Conservation (phyloP, 257 asterid genomes). For the Solanum pennellii region DNA sequence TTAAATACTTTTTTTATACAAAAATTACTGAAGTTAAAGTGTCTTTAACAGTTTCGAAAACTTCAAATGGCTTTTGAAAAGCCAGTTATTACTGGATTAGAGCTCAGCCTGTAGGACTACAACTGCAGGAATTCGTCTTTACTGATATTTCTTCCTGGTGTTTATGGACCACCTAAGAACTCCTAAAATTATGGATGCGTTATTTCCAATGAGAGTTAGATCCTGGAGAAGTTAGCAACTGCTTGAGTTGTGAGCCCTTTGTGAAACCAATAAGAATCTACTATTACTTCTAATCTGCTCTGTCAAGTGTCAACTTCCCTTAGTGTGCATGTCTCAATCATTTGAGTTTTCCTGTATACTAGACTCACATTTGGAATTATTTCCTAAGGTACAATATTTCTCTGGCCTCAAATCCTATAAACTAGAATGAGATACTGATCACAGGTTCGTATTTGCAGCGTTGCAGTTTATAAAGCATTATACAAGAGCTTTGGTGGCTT, state of each 20-base stretch:
- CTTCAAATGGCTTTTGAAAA: not conserved
- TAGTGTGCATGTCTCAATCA: not conserved
- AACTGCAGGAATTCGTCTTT: not conserved
- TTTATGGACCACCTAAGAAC: not conserved
- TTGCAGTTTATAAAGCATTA: constrained; percentile 92
- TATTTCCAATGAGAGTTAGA: not conserved
- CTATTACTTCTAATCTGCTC: not conserved
- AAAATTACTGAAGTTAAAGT: not conserved
- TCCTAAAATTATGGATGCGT: not conserved
- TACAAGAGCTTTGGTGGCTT: constrained; percentile 99
- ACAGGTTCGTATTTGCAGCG: constrained; percentile 16
- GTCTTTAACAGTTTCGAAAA: not conserved
- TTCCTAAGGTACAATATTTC: not conserved
- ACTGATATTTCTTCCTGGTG: not conserved
- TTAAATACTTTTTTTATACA: not conserved
- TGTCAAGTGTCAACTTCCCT: not conserved
- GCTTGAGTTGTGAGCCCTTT: not conserved
- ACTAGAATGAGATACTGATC: not conserved
- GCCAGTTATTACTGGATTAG: not conserved
- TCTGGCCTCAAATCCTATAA: not conserved
- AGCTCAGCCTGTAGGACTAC: not conserved
- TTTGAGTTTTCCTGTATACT: not conserved
- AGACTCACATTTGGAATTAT: not conserved
- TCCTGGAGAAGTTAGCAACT: not conserved
- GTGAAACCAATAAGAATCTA: not conserved